phyloP scores from a whole-genome alignment of 805 yeast genomes.

The Isabelozyma pseudorhagii region DNA sequence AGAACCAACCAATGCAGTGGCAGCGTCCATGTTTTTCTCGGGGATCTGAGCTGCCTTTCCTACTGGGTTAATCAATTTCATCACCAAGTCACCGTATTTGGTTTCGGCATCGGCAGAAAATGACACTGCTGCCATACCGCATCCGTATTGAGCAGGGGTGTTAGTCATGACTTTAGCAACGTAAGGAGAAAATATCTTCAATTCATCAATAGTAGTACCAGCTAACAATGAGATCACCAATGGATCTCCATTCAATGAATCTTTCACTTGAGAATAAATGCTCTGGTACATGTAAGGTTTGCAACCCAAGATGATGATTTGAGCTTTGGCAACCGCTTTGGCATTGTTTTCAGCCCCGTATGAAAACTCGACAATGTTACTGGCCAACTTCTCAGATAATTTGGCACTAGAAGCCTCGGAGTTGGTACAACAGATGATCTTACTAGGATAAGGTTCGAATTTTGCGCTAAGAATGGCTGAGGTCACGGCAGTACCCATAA shows the following conservation, averaged over 20 bases:
- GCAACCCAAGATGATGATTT: conserved; percentile 76
- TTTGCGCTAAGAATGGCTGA: conserved; percentile 62
- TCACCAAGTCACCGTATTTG: conserved; percentile 43
- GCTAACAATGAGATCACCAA: conserved; percentile 82
- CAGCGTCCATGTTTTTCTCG: conserved; percentile 94
- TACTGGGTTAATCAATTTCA: conserved; percentile 57
- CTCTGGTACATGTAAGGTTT: conserved; percentile 79
- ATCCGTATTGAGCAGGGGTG: conserved; percentile 91
- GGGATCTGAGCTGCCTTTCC: conserved; percentile 69
- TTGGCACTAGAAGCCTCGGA: conserved; percentile 41
- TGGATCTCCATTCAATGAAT: conserved; percentile 46
- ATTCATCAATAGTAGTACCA: conserved; percentile 82
- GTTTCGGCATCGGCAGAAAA: conserved; percentile 51
- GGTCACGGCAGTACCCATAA: conserved; percentile 91
- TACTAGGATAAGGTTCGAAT: conserved; percentile 58
- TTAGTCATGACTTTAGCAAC: conserved; percentile 97
- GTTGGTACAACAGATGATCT: conserved; percentile 76
- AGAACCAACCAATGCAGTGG: conserved; percentile 91
- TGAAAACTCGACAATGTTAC: conserved; percentile 49
- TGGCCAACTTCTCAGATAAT: conserved; percentile 42
- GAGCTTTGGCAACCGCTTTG: conserved; percentile 59
- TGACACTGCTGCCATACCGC: conserved; percentile 92
- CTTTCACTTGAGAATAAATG: conserved; percentile 51
- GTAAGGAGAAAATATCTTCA: conserved; percentile 48
- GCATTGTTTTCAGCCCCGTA: conserved; percentile 43